Evolutionary conservation across 345 rosid genomes (phyloP).

Genomic region (Citrus sp.): DNA sequence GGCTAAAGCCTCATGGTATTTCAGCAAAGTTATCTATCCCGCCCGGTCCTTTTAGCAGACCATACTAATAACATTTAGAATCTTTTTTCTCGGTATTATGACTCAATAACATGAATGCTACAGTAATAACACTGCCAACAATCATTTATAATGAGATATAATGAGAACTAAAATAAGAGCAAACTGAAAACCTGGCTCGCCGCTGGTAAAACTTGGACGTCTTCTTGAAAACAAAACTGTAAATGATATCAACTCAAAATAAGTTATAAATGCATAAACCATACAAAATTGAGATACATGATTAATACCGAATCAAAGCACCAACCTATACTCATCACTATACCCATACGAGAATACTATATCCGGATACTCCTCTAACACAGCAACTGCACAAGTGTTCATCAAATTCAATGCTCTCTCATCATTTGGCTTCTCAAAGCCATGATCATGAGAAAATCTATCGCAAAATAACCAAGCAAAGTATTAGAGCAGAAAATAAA

Average conservation of each 20-base stretch:
- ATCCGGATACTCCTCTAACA: slow-evolving; percentile 72
- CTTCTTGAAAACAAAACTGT: slow-evolving; percentile 84
- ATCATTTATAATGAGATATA: neutral
- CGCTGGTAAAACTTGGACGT: slow-evolving; percentile 77
- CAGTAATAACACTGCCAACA: neutral
- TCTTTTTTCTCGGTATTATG: neutral
- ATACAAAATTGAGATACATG: neutral
- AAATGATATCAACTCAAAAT: neutral
- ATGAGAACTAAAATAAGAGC: neutral
- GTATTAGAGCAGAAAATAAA: neutral
- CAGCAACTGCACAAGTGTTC: slow-evolving; percentile 65
- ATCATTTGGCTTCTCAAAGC: slow-evolving; percentile 79
- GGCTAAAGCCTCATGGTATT: neutral
- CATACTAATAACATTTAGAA: neutral
- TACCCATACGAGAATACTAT: slow-evolving; percentile 77
- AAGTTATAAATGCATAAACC: neutral
- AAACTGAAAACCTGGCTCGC: slow-evolving; percentile 60
- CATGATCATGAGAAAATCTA: slow-evolving; percentile 67
- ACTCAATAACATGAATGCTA: neutral
- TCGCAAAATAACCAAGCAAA: neutral
- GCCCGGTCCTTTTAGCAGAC: neutral
- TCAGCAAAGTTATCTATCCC: neutral
- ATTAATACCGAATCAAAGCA: neutral
- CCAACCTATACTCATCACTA: slow-evolving; percentile 72
- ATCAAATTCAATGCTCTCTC: slow-evolving; percentile 59